Percentiles rank a stretch among this genome's conserved stretches.
Evolutionary conservation across 441 rosid genomes (phyloP).

Genomic region (Gossypium davidsonii): DNA sequence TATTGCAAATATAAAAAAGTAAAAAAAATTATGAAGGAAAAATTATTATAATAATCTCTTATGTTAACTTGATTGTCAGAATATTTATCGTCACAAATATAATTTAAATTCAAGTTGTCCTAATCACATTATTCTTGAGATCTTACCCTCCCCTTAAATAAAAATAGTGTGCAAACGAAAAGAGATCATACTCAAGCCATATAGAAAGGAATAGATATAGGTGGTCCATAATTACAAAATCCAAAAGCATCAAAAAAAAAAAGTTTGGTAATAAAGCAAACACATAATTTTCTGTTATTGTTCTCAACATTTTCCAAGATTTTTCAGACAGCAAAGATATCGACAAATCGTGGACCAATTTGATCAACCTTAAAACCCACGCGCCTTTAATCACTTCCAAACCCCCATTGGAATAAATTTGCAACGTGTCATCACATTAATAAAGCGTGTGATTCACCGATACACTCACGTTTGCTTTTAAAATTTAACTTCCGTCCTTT

Average conservation of each 20-base stretch:
- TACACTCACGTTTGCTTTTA: neutral
- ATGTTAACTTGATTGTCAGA: fast-evolving
- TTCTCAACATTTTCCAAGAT: neutral
- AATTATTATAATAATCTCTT: too few species aligned
- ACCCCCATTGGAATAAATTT: too few species aligned
- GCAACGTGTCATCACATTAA: neutral
- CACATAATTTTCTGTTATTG: neutral
- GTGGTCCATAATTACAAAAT: neutral
- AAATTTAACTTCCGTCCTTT: neutral
- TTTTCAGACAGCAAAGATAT: neutral
- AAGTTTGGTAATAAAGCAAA: neutral
- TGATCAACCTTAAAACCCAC: neutral
- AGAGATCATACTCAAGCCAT: too few species aligned
- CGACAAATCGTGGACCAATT: neutral
- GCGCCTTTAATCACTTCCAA: neutral
- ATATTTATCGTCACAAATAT: fast-evolving
- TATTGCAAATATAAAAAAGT: too few species aligned
- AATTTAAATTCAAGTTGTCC: fast-evolving
- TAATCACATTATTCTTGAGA: too few species aligned
- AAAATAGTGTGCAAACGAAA: too few species aligned
- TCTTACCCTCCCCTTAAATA: too few species aligned
- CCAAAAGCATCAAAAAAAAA: neutral
- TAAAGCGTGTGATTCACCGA: neutral
- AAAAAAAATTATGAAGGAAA: too few species aligned
- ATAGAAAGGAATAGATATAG: too few species aligned